These are phyloP conservation scores for Penicillium sp. DNA, from an alignment of 2,329 filamentous ascomycete species.

Conservation along the genomic window DNA sequence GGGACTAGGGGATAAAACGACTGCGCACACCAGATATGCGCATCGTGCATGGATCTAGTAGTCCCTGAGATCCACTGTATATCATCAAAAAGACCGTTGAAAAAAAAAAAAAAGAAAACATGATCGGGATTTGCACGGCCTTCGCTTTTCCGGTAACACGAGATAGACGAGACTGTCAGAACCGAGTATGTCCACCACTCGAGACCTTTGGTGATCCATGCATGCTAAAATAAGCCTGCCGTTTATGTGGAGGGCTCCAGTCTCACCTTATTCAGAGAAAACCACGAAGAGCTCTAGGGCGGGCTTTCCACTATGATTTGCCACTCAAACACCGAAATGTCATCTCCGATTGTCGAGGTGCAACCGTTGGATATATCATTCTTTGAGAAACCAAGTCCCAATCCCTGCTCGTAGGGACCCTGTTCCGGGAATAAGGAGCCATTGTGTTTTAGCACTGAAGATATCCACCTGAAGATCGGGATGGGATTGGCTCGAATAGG, in stretches of 20 bases:
- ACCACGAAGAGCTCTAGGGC: background rate
- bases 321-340: background rate
- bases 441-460: background rate
- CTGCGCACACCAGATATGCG: background rate
- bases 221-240: background rate
- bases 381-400: background rate
- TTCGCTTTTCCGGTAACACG: background rate
- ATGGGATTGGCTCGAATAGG: slow-evolving; percentile 3
- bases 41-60: slow-evolving; percentile 8
- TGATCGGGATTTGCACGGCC: background rate
- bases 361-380: slow-evolving; percentile 1
- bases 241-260: background rate
- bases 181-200: background rate
- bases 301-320: background rate
- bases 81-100: background rate
- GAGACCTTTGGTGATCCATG: slow-evolving; percentile 1
- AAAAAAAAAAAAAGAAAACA: background rate
- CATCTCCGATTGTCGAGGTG: background rate
- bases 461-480: slow-evolving; percentile 1
- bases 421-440: background rate
- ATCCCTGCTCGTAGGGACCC: background rate
- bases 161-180: background rate
- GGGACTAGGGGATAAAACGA: slow-evolving; percentile 4
- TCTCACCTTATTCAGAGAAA: background rate
- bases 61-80: slow-evolving; percentile 2